Percentiles rank a stretch among this genome's conserved stretches.
Conservation (phyloP, 2,329 filamentous ascomycete genomes). For the Lachnellula suecica region DNA sequence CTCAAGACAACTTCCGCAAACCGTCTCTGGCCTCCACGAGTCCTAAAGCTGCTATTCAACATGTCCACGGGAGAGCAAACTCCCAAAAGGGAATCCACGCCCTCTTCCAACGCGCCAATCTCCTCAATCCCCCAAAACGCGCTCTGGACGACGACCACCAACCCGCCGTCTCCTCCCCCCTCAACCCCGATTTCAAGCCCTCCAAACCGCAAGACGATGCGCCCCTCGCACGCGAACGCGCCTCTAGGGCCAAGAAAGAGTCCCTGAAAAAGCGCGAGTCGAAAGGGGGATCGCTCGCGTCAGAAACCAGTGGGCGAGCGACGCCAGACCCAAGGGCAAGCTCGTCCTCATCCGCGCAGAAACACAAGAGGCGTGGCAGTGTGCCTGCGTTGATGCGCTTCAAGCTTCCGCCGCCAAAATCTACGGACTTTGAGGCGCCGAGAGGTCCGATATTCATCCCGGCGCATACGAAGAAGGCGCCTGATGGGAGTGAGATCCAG, state of each 20-base stretch:
- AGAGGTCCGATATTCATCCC: constrained; percentile 56
- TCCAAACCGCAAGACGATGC: constrained; percentile 36
- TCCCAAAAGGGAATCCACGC: constrained; percentile 43
- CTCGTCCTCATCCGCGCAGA: constrained; percentile 25
- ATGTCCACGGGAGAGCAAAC: constrained; percentile 36
- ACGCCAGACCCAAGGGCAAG: constrained; percentile 54
- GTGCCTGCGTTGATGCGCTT: constrained; percentile 55
- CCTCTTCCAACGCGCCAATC: constrained; percentile 32
- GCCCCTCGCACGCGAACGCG: constrained; percentile 28
- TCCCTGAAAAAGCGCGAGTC: constrained; percentile 68
- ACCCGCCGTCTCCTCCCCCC: constrained; percentile 70
- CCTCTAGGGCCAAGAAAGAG: constrained; percentile 60
- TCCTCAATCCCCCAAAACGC: constrained; percentile 63
- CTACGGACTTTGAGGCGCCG: constrained; percentile 59
- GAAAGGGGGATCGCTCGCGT: constrained; percentile 44
- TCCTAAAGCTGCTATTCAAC: not conserved
- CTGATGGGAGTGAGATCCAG: constrained; percentile 51
- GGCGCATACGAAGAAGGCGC: constrained; percentile 51
- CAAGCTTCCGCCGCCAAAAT: constrained; percentile 62
- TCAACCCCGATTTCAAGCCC: constrained; percentile 64
- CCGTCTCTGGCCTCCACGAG: not conserved
- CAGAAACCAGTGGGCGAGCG: constrained; percentile 50
- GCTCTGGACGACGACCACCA: constrained; percentile 67
- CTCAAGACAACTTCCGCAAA: too few relatives aligned
- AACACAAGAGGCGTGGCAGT: constrained; percentile 36